Percentiles rank a stretch among this genome's conserved stretches.
These are phyloP conservation scores for Hypoxylon perforatum DNA, from an alignment of 495 filamentous ascomycete species.

Conservation along the genomic window DNA sequence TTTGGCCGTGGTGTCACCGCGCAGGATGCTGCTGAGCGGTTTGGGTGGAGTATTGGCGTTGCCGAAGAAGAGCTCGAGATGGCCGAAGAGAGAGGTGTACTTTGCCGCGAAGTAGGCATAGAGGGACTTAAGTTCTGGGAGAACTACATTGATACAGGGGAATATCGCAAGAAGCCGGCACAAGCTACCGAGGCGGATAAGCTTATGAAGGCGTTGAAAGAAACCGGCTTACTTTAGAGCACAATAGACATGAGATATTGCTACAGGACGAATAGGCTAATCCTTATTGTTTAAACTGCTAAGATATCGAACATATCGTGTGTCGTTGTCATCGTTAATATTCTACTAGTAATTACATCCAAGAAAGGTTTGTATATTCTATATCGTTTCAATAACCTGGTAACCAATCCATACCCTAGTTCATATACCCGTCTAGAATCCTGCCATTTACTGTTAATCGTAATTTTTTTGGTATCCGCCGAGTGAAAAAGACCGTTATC, in stretches of 20 bases:
- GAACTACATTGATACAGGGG: slow-evolving; percentile 67
- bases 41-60: slow-evolving; percentile 99
- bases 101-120: slow-evolving; percentile 86
- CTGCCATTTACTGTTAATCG: slow-evolving; percentile 2
- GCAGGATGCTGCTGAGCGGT: slow-evolving; percentile 86
- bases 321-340: background rate
- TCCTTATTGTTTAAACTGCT: background rate
- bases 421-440: background rate
- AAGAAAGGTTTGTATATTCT: background rate
- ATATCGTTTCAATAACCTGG: background rate
- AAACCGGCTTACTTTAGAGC: slow-evolving; percentile 53
- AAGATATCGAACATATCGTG: slow-evolving; percentile 8
- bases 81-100: slow-evolving; percentile 86
- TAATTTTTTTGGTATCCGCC: slow-evolving; percentile 20
- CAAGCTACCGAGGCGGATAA: slow-evolving; percentile 34
- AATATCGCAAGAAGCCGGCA: slow-evolving; percentile 40
- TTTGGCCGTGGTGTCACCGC: slow-evolving; percentile 90
- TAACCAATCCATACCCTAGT: slow-evolving; percentile 1
- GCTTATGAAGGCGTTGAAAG: slow-evolving; percentile 46
- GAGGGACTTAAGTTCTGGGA: slow-evolving; percentile 86
- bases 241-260: slow-evolving; percentile 4
- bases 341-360: background rate
- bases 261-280: background rate
- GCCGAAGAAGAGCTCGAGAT: slow-evolving; percentile 96
- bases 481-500: background rate